Percentiles rank a stretch among this genome's conserved stretches.
These are phyloP conservation scores for Eragrostis nindensis DNA, from an alignment of 176 grass and related monocot genomes.

Conservation along the genomic window DNA sequence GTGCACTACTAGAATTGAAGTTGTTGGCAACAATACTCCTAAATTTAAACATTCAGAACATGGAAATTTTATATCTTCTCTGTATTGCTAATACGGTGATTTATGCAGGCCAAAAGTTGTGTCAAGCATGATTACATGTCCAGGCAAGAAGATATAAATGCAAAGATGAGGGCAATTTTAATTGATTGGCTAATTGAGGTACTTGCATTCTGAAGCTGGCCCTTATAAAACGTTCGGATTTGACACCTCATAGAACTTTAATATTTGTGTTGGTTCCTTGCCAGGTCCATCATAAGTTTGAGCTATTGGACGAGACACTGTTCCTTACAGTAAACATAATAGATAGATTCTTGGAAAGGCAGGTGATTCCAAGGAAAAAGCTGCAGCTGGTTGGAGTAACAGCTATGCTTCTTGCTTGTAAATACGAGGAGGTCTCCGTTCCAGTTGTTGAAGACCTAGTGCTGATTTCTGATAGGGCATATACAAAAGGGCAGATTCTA, in stretches of 20 bases:
- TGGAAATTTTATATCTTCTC: conserved; percentile 15
- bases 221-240: not conserved
- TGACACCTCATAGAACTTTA: not conserved
- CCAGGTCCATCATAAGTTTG: conserved; percentile 95
- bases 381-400: conserved; percentile 89
- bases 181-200: conserved; percentile 96
- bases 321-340: conserved; percentile 94
- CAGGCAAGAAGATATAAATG: conserved; percentile 76
- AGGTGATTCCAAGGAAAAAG: conserved; percentile 76
- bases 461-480: conserved; percentile 74
- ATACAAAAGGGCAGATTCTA: conserved; percentile 72
- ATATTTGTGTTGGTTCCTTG: conserved; percentile 26
- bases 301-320: conserved; percentile 89
- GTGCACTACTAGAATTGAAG: conserved; percentile 27
- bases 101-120: conserved; percentile 62
- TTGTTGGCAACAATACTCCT: not conserved
- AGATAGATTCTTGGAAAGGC: conserved; percentile 85
- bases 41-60: conserved; percentile 11
- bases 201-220: not conserved
- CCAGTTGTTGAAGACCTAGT: conserved; percentile 88
- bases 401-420: conserved; percentile 92
- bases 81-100: conserved; percentile 29
- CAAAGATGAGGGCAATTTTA: conserved; percentile 93
- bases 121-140: conserved; percentile 80
- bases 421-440: conserved; percentile 93